A percentile compares a stretch with the other conserved stretches of the same genome.
Evolutionary conservation across 495 filamentous ascomycete genomes (phyloP).

Genomic region (Xylaria sp.): DNA sequence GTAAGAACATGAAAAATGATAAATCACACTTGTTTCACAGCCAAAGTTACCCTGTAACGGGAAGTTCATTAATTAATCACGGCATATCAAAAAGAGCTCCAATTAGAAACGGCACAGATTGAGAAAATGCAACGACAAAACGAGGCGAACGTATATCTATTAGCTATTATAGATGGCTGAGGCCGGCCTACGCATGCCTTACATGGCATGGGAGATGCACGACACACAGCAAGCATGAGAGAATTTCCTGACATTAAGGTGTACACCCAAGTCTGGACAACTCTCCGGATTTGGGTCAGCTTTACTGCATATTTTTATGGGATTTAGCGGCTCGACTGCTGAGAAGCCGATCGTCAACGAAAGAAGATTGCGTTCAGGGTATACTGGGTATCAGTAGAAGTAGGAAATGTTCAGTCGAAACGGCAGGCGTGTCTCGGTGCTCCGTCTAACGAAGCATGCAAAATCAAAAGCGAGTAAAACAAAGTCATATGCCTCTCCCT

Average conservation of each 20-base stretch:
- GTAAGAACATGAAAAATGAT: too few relatives aligned
- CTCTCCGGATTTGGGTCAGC: constrained; percentile 5
- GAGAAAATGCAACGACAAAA: constrained; percentile 5
- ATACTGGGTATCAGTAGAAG: constrained; percentile 48
- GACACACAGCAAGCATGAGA: constrained; percentile 23
- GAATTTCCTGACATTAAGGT: constrained; percentile 29
- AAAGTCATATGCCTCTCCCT: constrained; percentile 42
- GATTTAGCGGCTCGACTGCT: constrained; percentile 17
- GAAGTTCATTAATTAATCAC: too few relatives aligned
- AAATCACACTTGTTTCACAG: too few relatives aligned
- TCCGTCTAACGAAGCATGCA: constrained; percentile 41
- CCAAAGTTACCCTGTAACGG: too few relatives aligned
- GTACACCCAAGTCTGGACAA: constrained; percentile 2
- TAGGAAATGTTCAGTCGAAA: constrained; percentile 44
- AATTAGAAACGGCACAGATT: not conserved
- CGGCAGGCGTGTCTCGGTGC: constrained; percentile 41
- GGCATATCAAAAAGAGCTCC: too few relatives aligned
- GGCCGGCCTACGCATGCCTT: constrained; percentile 32
- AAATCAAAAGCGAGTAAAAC: constrained; percentile 44
- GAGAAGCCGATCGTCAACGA: constrained; percentile 24
- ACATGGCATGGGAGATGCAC: constrained; percentile 36
- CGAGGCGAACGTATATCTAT: constrained; percentile 43
- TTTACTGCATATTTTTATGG: constrained; percentile 17
- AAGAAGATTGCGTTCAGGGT: constrained; percentile 40
- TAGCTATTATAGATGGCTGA: constrained; percentile 47